phyloP scores from a whole-genome alignment of 108 stramenopile genomes.

The Chaetoceros muelleri region DNA sequence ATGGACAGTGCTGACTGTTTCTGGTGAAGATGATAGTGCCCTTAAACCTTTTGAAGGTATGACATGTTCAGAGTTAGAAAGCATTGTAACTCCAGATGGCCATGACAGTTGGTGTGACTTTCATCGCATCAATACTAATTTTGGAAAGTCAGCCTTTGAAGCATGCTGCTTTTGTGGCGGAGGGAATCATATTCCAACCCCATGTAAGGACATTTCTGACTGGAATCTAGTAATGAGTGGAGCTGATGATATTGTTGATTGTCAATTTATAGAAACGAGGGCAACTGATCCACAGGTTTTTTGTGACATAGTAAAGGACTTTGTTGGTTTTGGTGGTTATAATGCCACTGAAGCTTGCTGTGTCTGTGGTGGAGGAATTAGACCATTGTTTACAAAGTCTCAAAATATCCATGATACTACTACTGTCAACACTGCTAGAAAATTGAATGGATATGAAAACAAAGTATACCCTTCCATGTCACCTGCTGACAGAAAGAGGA shows the following conservation, averaged over 20 bases:
- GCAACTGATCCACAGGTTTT: not conserved
- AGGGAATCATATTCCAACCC: not conserved
- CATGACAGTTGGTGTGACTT: not conserved
- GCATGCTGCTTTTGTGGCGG: not conserved
- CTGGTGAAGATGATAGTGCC: not conserved
- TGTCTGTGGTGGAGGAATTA: not conserved
- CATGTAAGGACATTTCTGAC: not conserved
- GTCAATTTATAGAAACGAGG: not conserved
- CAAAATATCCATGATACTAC: too few relatives aligned
- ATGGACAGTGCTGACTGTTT: not conserved
- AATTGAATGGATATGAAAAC: too few relatives aligned
- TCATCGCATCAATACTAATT: not conserved
- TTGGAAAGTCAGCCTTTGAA: not conserved
- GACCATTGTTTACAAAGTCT: too few relatives aligned
- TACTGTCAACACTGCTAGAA: too few relatives aligned
- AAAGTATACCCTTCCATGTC: too few relatives aligned
- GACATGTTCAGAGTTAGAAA: not conserved
- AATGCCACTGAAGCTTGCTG: not conserved
- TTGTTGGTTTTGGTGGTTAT: not conserved
- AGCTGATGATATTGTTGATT: not conserved
- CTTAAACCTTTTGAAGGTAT: not conserved
- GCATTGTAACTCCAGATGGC: not conserved
- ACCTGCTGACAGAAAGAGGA: too few relatives aligned
- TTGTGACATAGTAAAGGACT: not conserved
- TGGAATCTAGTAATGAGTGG: not conserved